These are phyloP conservation scores for Fusarium pseudocircinatum DNA, from an alignment of 2,329 filamentous ascomycete species.

Conservation along the genomic window DNA sequence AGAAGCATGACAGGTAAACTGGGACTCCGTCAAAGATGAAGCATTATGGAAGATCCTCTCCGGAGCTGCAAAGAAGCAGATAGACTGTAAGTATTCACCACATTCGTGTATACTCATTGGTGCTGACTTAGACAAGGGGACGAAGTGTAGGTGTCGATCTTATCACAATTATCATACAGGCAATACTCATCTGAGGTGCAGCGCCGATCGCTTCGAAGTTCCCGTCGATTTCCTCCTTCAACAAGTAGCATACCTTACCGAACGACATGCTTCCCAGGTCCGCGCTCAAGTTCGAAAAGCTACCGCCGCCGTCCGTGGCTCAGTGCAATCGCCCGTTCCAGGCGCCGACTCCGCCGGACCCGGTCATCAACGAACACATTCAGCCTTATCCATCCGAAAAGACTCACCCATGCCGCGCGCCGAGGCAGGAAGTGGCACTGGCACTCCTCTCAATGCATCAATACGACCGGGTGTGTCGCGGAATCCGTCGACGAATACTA, in stretches of 20 bases:
- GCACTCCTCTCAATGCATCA: constrained; percentile 55
- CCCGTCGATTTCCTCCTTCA: constrained; percentile 89
- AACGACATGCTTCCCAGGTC: constrained; percentile 89
- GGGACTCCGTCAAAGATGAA: constrained; percentile 88
- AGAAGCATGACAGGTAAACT: constrained; percentile 72
- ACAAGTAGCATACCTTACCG: constrained; percentile 93
- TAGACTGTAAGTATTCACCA: constrained; percentile 75
- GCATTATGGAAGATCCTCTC: constrained; percentile 91
- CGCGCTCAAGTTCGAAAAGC: constrained; percentile 88
- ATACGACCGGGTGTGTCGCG: constrained; percentile 58
- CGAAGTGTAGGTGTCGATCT: constrained; percentile 68
- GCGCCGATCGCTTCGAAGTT: constrained; percentile 82
- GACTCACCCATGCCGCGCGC: constrained; percentile 64
- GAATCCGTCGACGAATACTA: constrained; percentile 59
- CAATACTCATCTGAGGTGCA: constrained; percentile 48
- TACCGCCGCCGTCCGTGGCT: constrained; percentile 65
- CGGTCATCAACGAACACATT: constrained; percentile 57
- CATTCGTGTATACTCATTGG: not conserved
- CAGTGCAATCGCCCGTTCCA: constrained; percentile 67
- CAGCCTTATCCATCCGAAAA: constrained; percentile 65
- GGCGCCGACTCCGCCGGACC: constrained; percentile 55
- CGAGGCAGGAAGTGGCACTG: constrained; percentile 55
- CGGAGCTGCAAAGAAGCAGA: constrained; percentile 80
- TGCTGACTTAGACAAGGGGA: constrained; percentile 66
- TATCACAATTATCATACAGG: constrained; percentile 8